Base-by-base conservation (phyloP, 495 filamentous ascomycete genomes). In the Trypethelium eluteriae region DNA sequence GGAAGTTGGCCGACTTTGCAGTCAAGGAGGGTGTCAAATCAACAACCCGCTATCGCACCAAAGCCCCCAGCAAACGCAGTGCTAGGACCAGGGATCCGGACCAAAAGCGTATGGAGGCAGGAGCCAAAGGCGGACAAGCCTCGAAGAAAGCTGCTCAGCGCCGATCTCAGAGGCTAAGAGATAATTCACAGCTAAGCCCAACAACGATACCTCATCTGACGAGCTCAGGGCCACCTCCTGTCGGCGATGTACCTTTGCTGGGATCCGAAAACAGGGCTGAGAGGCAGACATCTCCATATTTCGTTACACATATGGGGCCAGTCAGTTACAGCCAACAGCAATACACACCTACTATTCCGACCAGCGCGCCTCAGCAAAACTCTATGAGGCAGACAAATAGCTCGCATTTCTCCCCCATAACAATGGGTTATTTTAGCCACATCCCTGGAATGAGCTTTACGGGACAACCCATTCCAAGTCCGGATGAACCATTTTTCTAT, bases 1-100 rank as follows among this genome's bases (percentile, higher is more conserved):
- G 89, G 89, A 81, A 85, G 39, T 79, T 93, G 16, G 86, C 87
- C 34, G 74, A 81, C 6, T 82, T 86, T 66, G 87, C 89, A 5
- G 72, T 87, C 38, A 71, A 73, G 53, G 77, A 84, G 32, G 88
- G 85, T 32, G 83, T 92, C 65, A 84, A 88, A 73, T 88, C 88
- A 0, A 93, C 89, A 5, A 93, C 89, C 2, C 81, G 89, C 49
- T 92, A 88, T 73, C 81, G 89, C 59, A 84, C 82, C 71, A 80
- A 82, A 53, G 72, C 76, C 6, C 79, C 76, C 62, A 76, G 74
- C 71, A 85, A 81, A 69, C 85, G 81, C 67, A 67, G 68, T 14
- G 66, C 71, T 9, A 79, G 72, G 65, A 74, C 79, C 16, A 77
- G 81, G 14, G 69, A 74, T 35, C 79, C 82, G 25, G 77, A 76